These are phyloP conservation scores for Cladophialophora yegresii DNA, from an alignment of 2,329 filamentous ascomycete genomes.

Conservation along the genomic window DNA sequence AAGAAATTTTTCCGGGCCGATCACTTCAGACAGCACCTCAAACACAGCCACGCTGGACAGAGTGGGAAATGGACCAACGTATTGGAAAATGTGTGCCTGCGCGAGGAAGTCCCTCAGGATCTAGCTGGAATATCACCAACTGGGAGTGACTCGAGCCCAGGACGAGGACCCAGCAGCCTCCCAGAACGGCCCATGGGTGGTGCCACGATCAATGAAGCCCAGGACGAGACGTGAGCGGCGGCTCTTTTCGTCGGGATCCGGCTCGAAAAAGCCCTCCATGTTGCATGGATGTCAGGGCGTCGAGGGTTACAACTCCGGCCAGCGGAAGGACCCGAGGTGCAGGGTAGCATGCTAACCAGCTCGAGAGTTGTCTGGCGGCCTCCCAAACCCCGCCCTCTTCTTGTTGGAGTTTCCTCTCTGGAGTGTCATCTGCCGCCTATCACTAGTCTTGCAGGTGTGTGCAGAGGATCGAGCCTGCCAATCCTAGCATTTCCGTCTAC, in stretches of 20 bases:
- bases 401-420: constrained; percentile 22
- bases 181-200: constrained; percentile 32
- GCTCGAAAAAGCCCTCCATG: constrained; percentile 14
- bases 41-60: constrained; percentile 93
- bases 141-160: constrained; percentile 30
- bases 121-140: constrained; percentile 29
- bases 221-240: constrained; percentile 30
- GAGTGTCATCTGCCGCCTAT: constrained; percentile 16
- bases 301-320: constrained; percentile 23
- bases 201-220: constrained; percentile 32
- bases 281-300: constrained; percentile 11
- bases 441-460: constrained; percentile 16
- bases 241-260: constrained; percentile 6
- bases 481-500: constrained; percentile 17
- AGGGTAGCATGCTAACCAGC: constrained; percentile 23
- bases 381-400: constrained; percentile 19
- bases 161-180: constrained; percentile 28
- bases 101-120: constrained; percentile 68
- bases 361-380: constrained; percentile 11
- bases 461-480: constrained; percentile 16
- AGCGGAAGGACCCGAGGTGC: constrained; percentile 28
- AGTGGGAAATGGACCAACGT: constrained; percentile 99
- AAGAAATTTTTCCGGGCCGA: constrained; percentile 99
- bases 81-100: constrained; percentile 94
- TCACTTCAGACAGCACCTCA: constrained; percentile 96